phyloP scores from a whole-genome alignment of 768 basidiomycete species.

The Amanita thiersii region DNA sequence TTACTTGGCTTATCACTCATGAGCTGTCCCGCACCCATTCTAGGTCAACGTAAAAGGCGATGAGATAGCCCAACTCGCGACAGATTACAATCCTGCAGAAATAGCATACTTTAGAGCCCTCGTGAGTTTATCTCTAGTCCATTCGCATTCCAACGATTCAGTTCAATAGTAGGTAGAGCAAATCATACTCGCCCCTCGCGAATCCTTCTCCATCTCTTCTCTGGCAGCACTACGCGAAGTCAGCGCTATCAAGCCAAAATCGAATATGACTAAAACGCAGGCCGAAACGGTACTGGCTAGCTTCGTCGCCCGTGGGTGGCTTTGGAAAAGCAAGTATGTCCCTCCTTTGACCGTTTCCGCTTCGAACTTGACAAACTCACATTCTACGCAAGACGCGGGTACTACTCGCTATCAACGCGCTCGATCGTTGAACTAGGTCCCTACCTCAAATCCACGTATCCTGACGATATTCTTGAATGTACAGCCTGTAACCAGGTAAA shows the following conservation, averaged over 20 bases:
- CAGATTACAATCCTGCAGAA: slow-evolving; percentile 71
- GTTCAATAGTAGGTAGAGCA: slow-evolving; percentile 58
- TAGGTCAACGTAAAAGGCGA: slow-evolving; percentile 81
- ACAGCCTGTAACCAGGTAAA: slow-evolving; percentile 64
- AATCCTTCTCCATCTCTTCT: slow-evolving; percentile 71
- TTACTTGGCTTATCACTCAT: neutral
- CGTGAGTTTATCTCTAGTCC: slow-evolving; percentile 33
- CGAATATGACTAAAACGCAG: slow-evolving; percentile 65
- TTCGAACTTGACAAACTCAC: neutral
- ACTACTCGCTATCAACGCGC: slow-evolving; percentile 72
- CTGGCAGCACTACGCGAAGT: slow-evolving; percentile 71
- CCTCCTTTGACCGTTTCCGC: neutral
- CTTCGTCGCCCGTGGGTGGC: slow-evolving; percentile 81
- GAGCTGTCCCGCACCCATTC: too few relatives aligned
- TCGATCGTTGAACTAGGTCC: slow-evolving; percentile 63
- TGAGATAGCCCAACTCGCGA: slow-evolving; percentile 76
- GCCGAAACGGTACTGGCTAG: slow-evolving; percentile 66
- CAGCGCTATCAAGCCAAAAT: slow-evolving; percentile 44
- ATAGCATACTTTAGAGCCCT: slow-evolving; percentile 81
- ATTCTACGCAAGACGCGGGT: slow-evolving; percentile 38
- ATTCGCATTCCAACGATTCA: neutral
- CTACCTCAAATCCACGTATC: slow-evolving; percentile 69
- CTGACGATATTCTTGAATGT: slow-evolving; percentile 66
- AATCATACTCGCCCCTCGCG: slow-evolving; percentile 74
- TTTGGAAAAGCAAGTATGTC: slow-evolving; percentile 65